A percentile compares a stretch with the other conserved stretches of the same genome.
phyloP scores from a whole-genome alignment of 352 stramenopile genomes.

The Thraustochytrium striatum region DNA sequence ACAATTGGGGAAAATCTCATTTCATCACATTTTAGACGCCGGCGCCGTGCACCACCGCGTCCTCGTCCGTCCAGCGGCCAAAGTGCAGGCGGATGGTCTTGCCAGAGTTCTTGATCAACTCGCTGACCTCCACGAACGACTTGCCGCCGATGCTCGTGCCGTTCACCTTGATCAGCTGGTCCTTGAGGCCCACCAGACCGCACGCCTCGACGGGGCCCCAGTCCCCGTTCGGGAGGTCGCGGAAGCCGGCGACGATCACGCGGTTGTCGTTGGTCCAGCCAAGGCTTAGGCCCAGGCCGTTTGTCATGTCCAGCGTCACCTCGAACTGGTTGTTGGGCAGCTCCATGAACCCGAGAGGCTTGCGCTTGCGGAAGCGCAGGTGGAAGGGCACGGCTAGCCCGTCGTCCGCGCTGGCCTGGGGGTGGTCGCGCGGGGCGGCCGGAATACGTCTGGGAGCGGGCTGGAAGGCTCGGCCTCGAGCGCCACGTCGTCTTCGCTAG shows the following conservation, averaged over 20 bases:
- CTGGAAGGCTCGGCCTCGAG: neutral
- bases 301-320: conserved; percentile 40
- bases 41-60: neutral
- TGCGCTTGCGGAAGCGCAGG: conserved; percentile 42
- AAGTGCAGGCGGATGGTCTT: conserved; percentile 48
- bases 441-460: conserved; percentile 23
- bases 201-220: conserved; percentile 44
- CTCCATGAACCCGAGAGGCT: conserved; percentile 44
- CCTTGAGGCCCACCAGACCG: conserved; percentile 42
- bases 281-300: conserved; percentile 39
- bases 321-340: conserved; percentile 49
- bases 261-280: conserved; percentile 48
- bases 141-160: conserved; percentile 12
- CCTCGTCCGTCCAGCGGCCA: conserved; percentile 41
- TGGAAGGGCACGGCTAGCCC: conserved; percentile 14
- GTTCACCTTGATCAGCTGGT: conserved; percentile 39
- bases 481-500: neutral
- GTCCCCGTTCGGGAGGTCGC: conserved; percentile 31
- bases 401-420: neutral
- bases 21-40: neutral
- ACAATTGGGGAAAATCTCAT: neutral
- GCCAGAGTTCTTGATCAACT: conserved; percentile 46
- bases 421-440: conserved; percentile 3
- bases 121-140: conserved; percentile 37
- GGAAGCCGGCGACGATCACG: conserved; percentile 45